Evolutionary conservation across 2,329 filamentous ascomycete species (phyloP).

Genomic region (Stromatinia cepivora): DNA sequence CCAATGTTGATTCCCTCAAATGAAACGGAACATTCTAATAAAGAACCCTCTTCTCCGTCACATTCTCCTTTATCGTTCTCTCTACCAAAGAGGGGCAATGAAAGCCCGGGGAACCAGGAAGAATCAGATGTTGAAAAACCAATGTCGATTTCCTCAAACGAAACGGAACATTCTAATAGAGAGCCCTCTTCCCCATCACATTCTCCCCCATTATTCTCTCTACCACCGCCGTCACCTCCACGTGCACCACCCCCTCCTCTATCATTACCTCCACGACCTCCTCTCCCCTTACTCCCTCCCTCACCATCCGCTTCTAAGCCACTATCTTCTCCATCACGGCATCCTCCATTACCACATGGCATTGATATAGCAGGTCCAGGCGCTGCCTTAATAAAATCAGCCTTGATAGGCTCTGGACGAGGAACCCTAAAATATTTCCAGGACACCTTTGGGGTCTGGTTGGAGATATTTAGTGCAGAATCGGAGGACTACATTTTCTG

Average conservation of each 20-base stretch:
- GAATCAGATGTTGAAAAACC: not conserved
- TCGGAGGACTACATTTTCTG: not conserved
- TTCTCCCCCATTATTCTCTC: no score
- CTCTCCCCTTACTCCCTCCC: no score
- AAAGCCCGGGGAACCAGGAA: no score
- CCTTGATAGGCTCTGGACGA: not conserved
- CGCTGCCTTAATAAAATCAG: not conserved
- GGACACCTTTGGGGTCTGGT: not conserved
- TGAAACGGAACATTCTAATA: not conserved
- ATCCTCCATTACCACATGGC: not conserved
- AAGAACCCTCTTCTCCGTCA: not conserved
- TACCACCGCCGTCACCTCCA: no score
- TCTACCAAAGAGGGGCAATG: no score
- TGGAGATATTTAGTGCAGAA: not conserved
- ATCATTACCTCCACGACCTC: no score
- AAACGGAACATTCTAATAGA: not conserved
- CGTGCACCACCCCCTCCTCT: no score
- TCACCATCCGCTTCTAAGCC: no score
- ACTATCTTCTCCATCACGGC: no score
- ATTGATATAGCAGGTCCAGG: not conserved
- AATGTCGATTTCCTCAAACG: not conserved
- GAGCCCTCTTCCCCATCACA: no score
- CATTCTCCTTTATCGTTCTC: no score
- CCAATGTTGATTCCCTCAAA: not conserved
- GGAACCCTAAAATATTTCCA: not conserved